phyloP scores from a whole-genome alignment of 1,284 basidiomycete species.

The Crucibulum parvulum region DNA sequence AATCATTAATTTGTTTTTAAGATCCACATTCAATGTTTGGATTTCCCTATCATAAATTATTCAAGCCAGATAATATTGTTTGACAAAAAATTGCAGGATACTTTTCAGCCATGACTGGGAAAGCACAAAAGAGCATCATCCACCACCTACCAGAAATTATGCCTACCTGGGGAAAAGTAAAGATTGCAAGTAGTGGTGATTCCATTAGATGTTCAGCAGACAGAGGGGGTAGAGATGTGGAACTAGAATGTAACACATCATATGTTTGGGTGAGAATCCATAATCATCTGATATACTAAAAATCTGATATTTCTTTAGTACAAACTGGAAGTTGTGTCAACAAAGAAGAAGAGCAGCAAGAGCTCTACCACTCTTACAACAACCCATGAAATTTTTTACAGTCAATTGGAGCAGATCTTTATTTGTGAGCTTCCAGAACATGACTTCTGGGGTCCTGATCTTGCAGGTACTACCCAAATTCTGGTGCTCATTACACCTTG shows the following conservation, averaged over 20 bases:
- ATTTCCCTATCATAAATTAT: not conserved
- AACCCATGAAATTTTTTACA: not conserved
- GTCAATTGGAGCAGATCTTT: not conserved
- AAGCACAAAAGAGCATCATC: not conserved
- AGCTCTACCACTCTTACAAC: no score
- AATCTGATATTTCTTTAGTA: not conserved
- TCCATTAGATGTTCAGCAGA: constrained; percentile 2
- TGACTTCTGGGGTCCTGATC: not conserved
- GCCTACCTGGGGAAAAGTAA: constrained; percentile 7
- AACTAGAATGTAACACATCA: not conserved
- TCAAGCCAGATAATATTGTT: not conserved
- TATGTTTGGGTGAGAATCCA: not conserved
- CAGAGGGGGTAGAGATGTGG: not conserved
- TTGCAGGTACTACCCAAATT: not conserved
- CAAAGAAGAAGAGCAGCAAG: not conserved
- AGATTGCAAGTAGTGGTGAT: constrained; percentile 9
- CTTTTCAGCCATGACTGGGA: not conserved
- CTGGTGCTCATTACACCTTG: not conserved
- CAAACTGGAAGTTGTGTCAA: not conserved
- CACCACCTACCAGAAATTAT: constrained; percentile 3
- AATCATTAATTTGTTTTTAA: not conserved
- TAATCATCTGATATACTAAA: not conserved
- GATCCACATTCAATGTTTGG: not conserved
- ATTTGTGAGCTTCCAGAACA: not conserved
- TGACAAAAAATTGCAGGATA: not conserved